phyloP scores from a whole-genome alignment of 495 filamentous ascomycete genomes.

The Xylaria intraflava region DNA sequence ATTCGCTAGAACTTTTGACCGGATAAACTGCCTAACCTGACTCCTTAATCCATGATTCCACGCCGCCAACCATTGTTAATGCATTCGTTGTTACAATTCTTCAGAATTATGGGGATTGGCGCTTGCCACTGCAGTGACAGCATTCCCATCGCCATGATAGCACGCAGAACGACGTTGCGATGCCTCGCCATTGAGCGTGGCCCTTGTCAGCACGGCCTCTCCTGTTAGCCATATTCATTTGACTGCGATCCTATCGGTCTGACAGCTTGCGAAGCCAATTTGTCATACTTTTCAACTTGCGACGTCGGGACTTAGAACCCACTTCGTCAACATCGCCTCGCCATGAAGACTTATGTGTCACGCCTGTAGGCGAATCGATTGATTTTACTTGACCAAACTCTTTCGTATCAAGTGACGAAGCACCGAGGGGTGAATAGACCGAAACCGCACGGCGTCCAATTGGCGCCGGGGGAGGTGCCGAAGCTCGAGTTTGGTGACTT shows the following conservation, averaged over 20 bases:
- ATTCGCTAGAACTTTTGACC: not conserved
- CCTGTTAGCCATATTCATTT: not conserved
- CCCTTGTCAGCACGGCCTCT: not conserved
- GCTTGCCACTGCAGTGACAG: not conserved
- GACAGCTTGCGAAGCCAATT: slow-evolving; percentile 29
- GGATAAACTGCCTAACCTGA: not conserved
- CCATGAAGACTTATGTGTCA: not conserved
- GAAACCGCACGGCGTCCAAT: slow-evolving; percentile 15
- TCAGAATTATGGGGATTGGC: not conserved
- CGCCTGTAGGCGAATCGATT: slow-evolving; percentile 3
- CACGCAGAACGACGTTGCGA: not conserved
- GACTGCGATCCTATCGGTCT: slow-evolving; percentile 25
- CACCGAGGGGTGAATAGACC: slow-evolving; percentile 14
- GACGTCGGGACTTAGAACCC: slow-evolving; percentile 16
- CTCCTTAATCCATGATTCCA: not conserved
- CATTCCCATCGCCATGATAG: not conserved
- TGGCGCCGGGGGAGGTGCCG: slow-evolving; percentile 13
- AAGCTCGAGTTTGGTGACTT: slow-evolving; percentile 1
- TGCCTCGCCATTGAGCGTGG: not conserved
- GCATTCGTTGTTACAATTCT: slow-evolving; percentile 3
- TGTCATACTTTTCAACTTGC: slow-evolving; percentile 24
- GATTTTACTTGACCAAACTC: slow-evolving; percentile 4
- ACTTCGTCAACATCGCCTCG: slow-evolving; percentile 4
- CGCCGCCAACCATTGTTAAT: not conserved
- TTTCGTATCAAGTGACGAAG: slow-evolving; percentile 4